Base-by-base conservation (phyloP, 441 rosid genomes). In the Flueggea neowawraea region DNA sequence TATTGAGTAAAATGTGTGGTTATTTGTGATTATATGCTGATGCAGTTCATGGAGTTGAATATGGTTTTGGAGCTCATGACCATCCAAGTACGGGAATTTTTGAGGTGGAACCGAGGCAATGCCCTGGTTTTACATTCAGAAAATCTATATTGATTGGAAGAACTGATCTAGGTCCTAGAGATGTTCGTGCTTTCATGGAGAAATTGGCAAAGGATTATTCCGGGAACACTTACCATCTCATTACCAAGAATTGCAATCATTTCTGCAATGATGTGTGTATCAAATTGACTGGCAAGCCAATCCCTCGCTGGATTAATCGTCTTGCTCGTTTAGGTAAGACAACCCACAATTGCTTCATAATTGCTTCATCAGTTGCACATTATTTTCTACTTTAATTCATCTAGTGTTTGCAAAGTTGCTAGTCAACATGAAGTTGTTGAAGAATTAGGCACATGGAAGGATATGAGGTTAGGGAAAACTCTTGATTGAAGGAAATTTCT, bases 231-330 rank as follows among this genome's bases (percentile, higher is more conserved):
- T 91, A 94, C 68, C 84, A 94, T 66, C 96, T 94, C 49, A 87
- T 94, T 66, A 84, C 89, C 43, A 91, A 80, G 84, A 94, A 94
- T 78, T 94, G 98, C 73, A 94, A 94, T 68, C 98, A 94, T 74
- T 94, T 94, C 75, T 94, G 98, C 67, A 82, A 85, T 66, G 91
- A 91, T 56, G 94, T 81, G 61, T 89, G 88, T 62, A 55, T 80
- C 48, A 78, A 72, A 62, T 75, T 91, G 63, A 79, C 96, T 14
- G 82, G 82, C 54, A 94, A 76, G 32, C 65, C 90, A 0, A 94
- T 91, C 68, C 99, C 99, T 55, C 79, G 81, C 17, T 94, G 98
- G 98, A 87, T 91, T 65, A 94, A 94, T 66, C 98, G 98, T 45
- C 93, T 93, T 54, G 98, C 98, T 60, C 89, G 96, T 31, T 69